phyloP scores from a whole-genome alignment of 1,139 yeast species.

The Yarrowia galli region DNA sequence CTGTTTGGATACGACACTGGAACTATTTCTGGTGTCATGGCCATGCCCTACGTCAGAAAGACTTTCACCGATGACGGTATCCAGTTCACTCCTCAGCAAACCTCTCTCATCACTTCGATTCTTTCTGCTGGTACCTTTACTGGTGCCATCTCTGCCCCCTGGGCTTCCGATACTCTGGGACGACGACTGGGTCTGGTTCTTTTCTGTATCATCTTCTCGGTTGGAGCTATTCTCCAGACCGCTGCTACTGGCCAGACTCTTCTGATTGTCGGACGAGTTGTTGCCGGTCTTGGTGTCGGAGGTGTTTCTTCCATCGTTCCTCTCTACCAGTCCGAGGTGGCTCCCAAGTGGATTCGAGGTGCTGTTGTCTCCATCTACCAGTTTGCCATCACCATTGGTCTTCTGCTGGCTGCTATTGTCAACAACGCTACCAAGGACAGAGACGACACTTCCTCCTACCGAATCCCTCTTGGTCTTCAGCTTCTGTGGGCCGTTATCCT shows the following conservation, averaged over 20 bases:
- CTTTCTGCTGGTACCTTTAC: slow-evolving; percentile 65
- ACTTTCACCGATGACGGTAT: slow-evolving; percentile 51
- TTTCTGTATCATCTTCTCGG: slow-evolving; percentile 59
- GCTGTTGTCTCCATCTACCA: slow-evolving; percentile 73
- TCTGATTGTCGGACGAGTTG: slow-evolving; percentile 48
- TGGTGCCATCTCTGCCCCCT: slow-evolving; percentile 65
- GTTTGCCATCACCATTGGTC: slow-evolving; percentile 70
- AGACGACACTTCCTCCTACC: slow-evolving; percentile 62
- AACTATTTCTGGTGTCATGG: slow-evolving; percentile 64
- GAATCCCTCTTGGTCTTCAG: slow-evolving; percentile 50
- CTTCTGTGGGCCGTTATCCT: slow-evolving; percentile 54
- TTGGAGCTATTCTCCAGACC: slow-evolving; percentile 67
- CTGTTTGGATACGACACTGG: slow-evolving; percentile 69
- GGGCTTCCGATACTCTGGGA: slow-evolving; percentile 64
- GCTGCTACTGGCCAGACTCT: slow-evolving; percentile 56
- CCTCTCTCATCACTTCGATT: slow-evolving; percentile 59
- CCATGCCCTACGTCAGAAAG: slow-evolving; percentile 58
- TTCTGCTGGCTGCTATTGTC: slow-evolving; percentile 67
- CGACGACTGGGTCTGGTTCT: slow-evolving; percentile 64
- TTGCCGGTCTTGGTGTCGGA: slow-evolving; percentile 65
- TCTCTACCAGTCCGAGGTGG: slow-evolving; percentile 67
- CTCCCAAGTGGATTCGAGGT: slow-evolving; percentile 65
- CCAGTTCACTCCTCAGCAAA: slow-evolving; percentile 47
- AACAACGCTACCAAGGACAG: slow-evolving; percentile 64
- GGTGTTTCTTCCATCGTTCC: slow-evolving; percentile 65